Percentiles rank a stretch among this genome's conserved stretches.
phyloP scores from a whole-genome alignment of 2,329 filamentous ascomycete genomes.

The Stenocarpella maydis region DNA sequence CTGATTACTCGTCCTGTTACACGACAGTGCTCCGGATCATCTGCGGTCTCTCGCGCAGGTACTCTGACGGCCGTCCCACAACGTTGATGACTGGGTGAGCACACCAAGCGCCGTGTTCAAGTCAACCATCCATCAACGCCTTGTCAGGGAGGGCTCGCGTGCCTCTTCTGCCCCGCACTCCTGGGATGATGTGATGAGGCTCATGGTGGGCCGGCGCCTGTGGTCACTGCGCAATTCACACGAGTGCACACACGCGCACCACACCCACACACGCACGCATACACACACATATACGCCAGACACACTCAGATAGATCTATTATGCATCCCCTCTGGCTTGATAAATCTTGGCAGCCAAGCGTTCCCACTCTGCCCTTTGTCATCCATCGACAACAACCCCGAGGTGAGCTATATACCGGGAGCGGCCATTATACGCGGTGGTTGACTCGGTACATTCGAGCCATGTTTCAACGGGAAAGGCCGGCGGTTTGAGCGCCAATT shows the following conservation, averaged over 20 bases:
- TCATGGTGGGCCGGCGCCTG: background rate
- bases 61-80: constrained; percentile 32
- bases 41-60: constrained; percentile 36
- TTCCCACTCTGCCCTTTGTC: background rate
- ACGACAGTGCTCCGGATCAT: constrained; percentile 6
- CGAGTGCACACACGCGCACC: too few relatives aligned
- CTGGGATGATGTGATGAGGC: background rate
- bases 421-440: background rate
- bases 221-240: background rate
- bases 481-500: constrained; percentile 33
- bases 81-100: constrained; percentile 7
- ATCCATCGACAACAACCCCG: constrained; percentile 1
- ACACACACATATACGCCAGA: too few relatives aligned
- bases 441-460: constrained; percentile 19
- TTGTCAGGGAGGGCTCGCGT: constrained; percentile 15
- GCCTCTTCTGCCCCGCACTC: background rate
- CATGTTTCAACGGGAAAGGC: constrained; percentile 23
- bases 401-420: background rate
- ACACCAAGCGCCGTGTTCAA: background rate
- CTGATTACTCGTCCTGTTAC: background rate
- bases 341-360: background rate
- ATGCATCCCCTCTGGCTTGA: background rate
- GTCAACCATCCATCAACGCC: constrained; percentile 28
- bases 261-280: too few relatives aligned
- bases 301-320: background rate